A percentile compares a stretch with the other conserved stretches of the same genome.
Conservation (phyloP, 2,329 filamentous ascomycete species). For the Fusarium algeriense region DNA sequence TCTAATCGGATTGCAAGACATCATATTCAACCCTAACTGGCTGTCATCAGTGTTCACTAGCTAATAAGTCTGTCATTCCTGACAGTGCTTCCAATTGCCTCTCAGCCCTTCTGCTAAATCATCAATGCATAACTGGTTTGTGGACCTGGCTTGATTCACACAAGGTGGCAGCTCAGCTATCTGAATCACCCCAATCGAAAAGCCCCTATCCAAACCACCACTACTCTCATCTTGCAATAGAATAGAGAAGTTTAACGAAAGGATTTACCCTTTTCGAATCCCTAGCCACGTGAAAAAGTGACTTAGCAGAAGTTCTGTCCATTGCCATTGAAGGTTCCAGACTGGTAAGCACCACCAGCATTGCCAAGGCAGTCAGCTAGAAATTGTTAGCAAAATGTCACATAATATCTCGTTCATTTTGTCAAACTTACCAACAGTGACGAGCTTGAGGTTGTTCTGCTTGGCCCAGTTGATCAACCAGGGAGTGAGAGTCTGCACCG, state of each 20-base stretch:
- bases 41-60: no score
- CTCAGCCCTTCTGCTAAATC: no score
- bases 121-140: no score
- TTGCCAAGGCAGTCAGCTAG: slow-evolving; percentile 35
- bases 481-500: slow-evolving; percentile 61
- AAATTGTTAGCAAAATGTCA: neutral
- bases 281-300: neutral
- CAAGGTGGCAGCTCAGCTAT: neutral
- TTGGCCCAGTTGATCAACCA: slow-evolving; percentile 65
- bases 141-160: no score
- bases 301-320: slow-evolving; percentile 25
- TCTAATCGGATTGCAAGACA: no score
- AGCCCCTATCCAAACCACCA: neutral
- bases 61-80: no score
- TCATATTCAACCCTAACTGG: no score
- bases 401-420: fast-evolving
- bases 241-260: fast-evolving
- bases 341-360: slow-evolving; percentile 27
- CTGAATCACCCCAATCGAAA: neutral
- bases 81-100: no score
- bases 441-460: slow-evolving; percentile 60
- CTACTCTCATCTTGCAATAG: neutral
- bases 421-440: slow-evolving; percentile 61
- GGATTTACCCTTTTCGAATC: neutral
- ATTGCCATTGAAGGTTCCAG: slow-evolving; percentile 29